Base-by-base conservation (phyloP, 805 yeast species). In the Schizosaccharomyces japonicus region DNA sequence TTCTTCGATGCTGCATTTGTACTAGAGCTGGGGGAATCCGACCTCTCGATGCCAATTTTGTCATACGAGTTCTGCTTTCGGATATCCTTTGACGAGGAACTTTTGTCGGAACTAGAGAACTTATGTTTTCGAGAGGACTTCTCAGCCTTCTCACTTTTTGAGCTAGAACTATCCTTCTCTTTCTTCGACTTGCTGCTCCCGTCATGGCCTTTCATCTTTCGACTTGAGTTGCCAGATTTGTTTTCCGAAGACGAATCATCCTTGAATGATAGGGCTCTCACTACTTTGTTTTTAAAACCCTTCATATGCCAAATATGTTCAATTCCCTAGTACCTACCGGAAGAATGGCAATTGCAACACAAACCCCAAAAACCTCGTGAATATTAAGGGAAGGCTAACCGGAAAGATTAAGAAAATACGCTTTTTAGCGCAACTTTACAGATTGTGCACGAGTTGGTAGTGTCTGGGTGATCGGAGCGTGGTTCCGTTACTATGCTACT, bases 241-340 rank as follows among this genome's bases (percentile, higher is more conserved):
- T 15, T 17, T 32, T 4, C 13, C 28, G 49, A 19, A 3, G 53
- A 49, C 4, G 44, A 17, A 17, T 29, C 33, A 45, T 47, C 46
- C 19, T 42, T 15, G 13, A 5, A 44, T 26, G 28, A 17, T 6
- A 21, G 13, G 21, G 26, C 8, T 49, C 53, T 21, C 36, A 53
- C 56, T 52, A 56, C 55, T 29, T 58, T 58, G 52, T 56, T 58
- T 44, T 55, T 56, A 49, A 56, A 55, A 47, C 58, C 58, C 50
- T 54, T 56, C 58, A 56, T 56, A 30, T 10, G n/a, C n/a, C 32
- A 30, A 30, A 10, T 10, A n/a, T 30, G n/a, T n/a, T 30, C 10
- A 30, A 30, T n/a, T 30, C 32, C 32, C 13, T 30, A n/a, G 10
- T 30, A 10, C 32, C 32, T n/a, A n/a, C 32, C 10, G n/a, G n/a